Base-by-base conservation (phyloP, 768 basidiomycete species). In the Sistotremastrum niveocremeum region DNA sequence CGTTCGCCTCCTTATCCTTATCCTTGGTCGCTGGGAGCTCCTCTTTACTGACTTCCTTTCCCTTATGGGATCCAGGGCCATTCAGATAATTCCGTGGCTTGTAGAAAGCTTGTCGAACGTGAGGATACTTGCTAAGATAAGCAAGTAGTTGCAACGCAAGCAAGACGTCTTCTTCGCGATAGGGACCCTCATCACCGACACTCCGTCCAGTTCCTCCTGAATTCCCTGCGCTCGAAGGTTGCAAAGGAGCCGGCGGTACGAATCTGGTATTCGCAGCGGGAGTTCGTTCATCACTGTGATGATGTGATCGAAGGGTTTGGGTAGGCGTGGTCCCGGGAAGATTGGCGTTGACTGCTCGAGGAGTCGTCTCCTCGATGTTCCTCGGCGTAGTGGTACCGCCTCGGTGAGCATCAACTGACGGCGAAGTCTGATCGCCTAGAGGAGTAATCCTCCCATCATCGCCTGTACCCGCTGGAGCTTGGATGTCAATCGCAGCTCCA, bases 111-210 rank as follows among this genome's bases (percentile, higher is more conserved):
- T 91, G 82, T 7, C 95, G 72, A 3, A 98, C 94, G 60, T 98
- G 94, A 1, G 95, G 91, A 59, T 99, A 98, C 62, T 99, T 98
- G 65, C 84, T 89, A 11, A 98, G 71, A 59, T 99, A 98, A 3
- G 95, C 95, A 1, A 99, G 73, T 2, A 98, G 78, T 60, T 99
- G 94, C 8, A 99, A 65, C 12, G 83, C 78, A 6, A 93, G 74
- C 2, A 98, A 68, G 0, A 98, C 88, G 51, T 95, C 93, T 56
- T 99, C 94, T 58, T 98, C 91, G 30, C 88, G 76, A 63, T 93
- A 95, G 0, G 84, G 85, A 0, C 84, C 83, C 0, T 63, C 55
- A 28, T 71, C 71, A 1, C 20, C 20, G 20, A 20, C 39, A 20
- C 20, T 20, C 20, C 20, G 20, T 20, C 20, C 20, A 20, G 20